Evolutionary conservation across 306 rosid species (phyloP), one percentile per base, ranked within the genome.

Genomic region (Vicia sativa): DNA sequence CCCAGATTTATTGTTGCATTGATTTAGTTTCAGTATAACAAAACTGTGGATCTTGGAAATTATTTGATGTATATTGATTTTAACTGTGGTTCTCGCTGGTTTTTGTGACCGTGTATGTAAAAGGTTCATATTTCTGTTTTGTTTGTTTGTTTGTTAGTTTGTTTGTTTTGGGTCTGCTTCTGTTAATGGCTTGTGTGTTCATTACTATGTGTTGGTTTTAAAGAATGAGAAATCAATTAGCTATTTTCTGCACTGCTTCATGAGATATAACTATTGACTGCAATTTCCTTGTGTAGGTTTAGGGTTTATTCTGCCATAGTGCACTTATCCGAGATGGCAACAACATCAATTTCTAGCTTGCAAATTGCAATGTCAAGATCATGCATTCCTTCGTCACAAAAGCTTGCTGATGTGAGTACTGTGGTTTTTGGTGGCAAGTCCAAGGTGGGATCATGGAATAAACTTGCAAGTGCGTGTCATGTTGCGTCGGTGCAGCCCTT

Each of bases 331-430:
- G 71, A 76, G 74, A 92, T 90, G 96, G 91, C 87, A 29, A 78
- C 96, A 25, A 70, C 85, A 5, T 87, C 96, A 21, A 79, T 90
- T 77, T 83, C 96, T 58, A 81, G 89, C 77, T 79, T 90, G 80
- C 97, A 93, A 65, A 67, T 87, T 68, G 90, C 97, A 55, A 73
- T 90, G 59, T 79, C 83, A 28, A 80, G 86, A 74, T 80, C 91
- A 43, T 73, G 73, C 71, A 41, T 87, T 77, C 76, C 80, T 58
- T 80, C 91, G 50, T 77, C 96, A 63, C 78, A 72, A 26, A 82
- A 81, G 77, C 68, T 73, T 66, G 74, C 71, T 39, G 69, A 70
- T 76, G 80, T 82, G 15, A 69, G 83, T 8, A 42, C 75, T 35
- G 34, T 75, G 58, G 56, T 80, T 77, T 72, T 80, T 38, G 79